Percentiles rank a stretch among this genome's conserved stretches.
Evolutionary conservation across 2,329 filamentous ascomycete species (phyloP).

Genomic region (Ophiocordyceps camponoti-leonardi): DNA sequence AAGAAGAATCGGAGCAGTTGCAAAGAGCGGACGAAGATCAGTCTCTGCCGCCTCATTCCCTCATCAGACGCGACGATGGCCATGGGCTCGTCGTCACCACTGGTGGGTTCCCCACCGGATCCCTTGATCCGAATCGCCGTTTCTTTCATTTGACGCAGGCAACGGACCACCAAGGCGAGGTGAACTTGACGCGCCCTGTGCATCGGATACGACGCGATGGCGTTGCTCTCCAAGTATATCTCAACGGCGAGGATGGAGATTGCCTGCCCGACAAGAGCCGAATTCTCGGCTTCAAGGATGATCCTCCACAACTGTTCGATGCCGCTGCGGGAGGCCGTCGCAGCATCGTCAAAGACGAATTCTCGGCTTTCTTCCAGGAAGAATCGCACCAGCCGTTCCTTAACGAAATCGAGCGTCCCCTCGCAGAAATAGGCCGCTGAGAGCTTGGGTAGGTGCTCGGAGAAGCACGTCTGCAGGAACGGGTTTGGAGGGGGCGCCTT

Average conservation of each 20-base stretch:
- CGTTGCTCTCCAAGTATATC: slow-evolving; percentile 46
- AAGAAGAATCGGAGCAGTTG: slow-evolving; percentile 52
- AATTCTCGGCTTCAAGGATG: slow-evolving; percentile 49
- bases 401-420: slow-evolving; percentile 46
- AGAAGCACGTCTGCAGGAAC: slow-evolving; percentile 36
- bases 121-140: slow-evolving; percentile 38
- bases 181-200: slow-evolving; percentile 41
- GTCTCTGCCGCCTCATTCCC: slow-evolving; percentile 30
- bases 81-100: slow-evolving; percentile 34
- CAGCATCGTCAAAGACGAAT: slow-evolving; percentile 31
- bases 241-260: slow-evolving; percentile 52
- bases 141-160: slow-evolving; percentile 49
- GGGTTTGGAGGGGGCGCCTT: slow-evolving; percentile 29
- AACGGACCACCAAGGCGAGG: slow-evolving; percentile 54
- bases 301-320: slow-evolving; percentile 72
- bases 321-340: slow-evolving; percentile 32
- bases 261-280: slow-evolving; percentile 48
- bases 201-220: slow-evolving; percentile 31
- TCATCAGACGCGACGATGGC: slow-evolving; percentile 28
- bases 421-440: slow-evolving; percentile 39
- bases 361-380: slow-evolving; percentile 25
- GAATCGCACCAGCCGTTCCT: slow-evolving; percentile 25
- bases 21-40: slow-evolving; percentile 51
- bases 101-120: slow-evolving; percentile 22
- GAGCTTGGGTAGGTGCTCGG: slow-evolving; percentile 38